Conservation (phyloP, 2,329 filamentous ascomycete genomes). For the Ophidiomyces ophidiicola region DNA sequence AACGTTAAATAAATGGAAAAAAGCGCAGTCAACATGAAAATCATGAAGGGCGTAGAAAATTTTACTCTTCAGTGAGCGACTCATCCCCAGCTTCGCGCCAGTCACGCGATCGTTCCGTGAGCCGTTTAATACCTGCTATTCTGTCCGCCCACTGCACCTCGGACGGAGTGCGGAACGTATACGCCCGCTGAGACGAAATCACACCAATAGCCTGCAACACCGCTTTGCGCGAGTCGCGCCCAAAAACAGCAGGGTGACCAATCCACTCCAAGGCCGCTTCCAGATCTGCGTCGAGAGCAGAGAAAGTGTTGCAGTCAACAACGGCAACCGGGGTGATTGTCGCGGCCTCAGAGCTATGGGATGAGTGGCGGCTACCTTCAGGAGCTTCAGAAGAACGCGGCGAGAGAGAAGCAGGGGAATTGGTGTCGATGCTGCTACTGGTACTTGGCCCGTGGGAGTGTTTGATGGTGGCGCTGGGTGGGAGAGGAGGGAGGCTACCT, state of each 20-base stretch:
- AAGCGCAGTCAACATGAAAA: background rate
- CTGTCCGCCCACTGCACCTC: slow-evolving; percentile 82
- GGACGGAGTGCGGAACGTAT: slow-evolving; percentile 81
- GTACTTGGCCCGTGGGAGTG: slow-evolving; percentile 28
- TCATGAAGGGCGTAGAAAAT: background rate
- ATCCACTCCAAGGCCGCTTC: slow-evolving; percentile 94
- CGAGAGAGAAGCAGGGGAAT: slow-evolving; percentile 29
- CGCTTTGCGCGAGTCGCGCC: slow-evolving; percentile 84
- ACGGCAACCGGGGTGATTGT: slow-evolving; percentile 48
- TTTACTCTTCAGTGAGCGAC: slow-evolving; percentile 46
- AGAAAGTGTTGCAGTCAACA: slow-evolving; percentile 73
- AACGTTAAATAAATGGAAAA: slow-evolving; percentile 1
- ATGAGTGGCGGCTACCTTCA: slow-evolving; percentile 22
- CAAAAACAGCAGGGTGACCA: slow-evolving; percentile 88
- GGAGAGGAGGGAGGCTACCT: slow-evolving; percentile 81
- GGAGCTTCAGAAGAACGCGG: slow-evolving; percentile 27
- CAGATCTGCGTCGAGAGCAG: slow-evolving; percentile 79
- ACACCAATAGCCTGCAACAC: slow-evolving; percentile 94
- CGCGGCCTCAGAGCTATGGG: slow-evolving; percentile 31
- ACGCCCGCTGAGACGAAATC: slow-evolving; percentile 85
- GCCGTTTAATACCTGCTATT: slow-evolving; percentile 63
- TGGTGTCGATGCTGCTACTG: slow-evolving; percentile 17
- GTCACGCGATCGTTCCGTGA: slow-evolving; percentile 74
- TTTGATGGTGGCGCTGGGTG: slow-evolving; percentile 35
- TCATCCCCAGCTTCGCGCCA: slow-evolving; percentile 83